Percentiles rank a stretch among this genome's conserved stretches.
Conservation (phyloP, 768 basidiomycete species). For the Kwoniella sp. region DNA sequence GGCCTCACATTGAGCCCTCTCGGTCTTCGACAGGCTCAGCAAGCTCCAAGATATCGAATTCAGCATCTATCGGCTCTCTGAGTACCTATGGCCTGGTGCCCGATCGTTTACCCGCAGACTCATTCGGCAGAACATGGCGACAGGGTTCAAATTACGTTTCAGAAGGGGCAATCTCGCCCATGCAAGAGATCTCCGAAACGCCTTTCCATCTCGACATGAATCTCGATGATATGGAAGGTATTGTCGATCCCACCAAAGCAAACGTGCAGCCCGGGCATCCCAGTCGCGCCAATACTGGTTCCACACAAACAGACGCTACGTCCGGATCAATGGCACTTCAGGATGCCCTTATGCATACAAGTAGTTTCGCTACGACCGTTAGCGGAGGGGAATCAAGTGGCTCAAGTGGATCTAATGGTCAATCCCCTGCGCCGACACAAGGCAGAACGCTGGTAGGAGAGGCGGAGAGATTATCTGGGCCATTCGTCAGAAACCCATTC, state of each 20-base stretch:
- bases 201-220: constrained; percentile 67
- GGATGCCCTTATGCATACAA: constrained; percentile 30
- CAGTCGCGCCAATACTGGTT: constrained; percentile 1
- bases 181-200: constrained; percentile 42
- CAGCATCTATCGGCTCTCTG: constrained; percentile 31
- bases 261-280: constrained; percentile 20
- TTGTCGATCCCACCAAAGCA: constrained; percentile 62
- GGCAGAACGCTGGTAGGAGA: constrained; percentile 29
- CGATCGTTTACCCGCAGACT: constrained; percentile 12
- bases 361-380: constrained; percentile 34
- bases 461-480: constrained; percentile 29
- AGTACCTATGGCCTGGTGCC: constrained; percentile 2
- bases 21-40: constrained; percentile 41
- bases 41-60: constrained; percentile 24
- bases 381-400: constrained; percentile 24
- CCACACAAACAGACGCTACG: constrained; percentile 14
- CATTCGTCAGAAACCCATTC: constrained; percentile 34
- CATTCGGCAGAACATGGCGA: constrained; percentile 18
- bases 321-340: constrained; percentile 30
- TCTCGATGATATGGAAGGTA: constrained; percentile 76
- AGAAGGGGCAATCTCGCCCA: constrained; percentile 33
- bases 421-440: constrained; percentile 1
- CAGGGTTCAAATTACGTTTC: constrained; percentile 22
- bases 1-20: neutral
- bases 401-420: constrained; percentile 26